Conservation (phyloP, 345 rosid genomes). For the Eutrema japonicum region DNA sequence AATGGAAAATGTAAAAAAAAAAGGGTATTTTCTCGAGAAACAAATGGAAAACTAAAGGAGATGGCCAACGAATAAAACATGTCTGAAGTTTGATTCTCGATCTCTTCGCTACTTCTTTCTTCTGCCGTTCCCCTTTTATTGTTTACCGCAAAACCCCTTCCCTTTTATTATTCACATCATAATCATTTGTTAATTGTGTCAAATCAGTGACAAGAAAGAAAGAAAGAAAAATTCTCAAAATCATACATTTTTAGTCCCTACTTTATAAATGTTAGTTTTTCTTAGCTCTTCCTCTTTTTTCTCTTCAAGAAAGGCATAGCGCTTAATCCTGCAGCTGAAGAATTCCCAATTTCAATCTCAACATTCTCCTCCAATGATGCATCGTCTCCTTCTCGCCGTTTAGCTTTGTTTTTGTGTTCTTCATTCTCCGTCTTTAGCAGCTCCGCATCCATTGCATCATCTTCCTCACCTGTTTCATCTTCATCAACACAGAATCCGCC, state of each 20-base stretch:
- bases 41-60: not conserved
- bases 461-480: constrained; percentile 41
- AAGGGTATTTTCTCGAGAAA: not conserved
- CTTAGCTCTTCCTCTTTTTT: constrained; percentile 35
- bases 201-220: not conserved
- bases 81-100: constrained; percentile 6
- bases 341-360: constrained; percentile 21
- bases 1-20: too few relatives aligned
- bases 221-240: not conserved
- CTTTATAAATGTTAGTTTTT: not conserved
- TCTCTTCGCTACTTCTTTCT: not conserved
- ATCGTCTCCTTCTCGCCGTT: constrained; percentile 27
- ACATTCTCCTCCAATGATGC: constrained; percentile 25
- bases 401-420: constrained; percentile 29
- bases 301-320: constrained; percentile 47
- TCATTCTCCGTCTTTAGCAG: constrained; percentile 20
- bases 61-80: not conserved
- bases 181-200: constrained; percentile 26
- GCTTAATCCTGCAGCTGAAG: constrained; percentile 45
- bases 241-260: constrained; percentile 1
- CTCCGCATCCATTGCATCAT: constrained; percentile 38
- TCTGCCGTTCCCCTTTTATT: constrained; percentile 4
- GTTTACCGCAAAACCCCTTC: constrained; percentile 3
- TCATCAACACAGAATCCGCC: constrained; percentile 81
- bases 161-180: constrained; percentile 16